Percentiles rank a stretch among this genome's conserved stretches.
phyloP scores from a whole-genome alignment of 129 eudicot genomes.

The Rutidosis leptorrhynchoides region DNA sequence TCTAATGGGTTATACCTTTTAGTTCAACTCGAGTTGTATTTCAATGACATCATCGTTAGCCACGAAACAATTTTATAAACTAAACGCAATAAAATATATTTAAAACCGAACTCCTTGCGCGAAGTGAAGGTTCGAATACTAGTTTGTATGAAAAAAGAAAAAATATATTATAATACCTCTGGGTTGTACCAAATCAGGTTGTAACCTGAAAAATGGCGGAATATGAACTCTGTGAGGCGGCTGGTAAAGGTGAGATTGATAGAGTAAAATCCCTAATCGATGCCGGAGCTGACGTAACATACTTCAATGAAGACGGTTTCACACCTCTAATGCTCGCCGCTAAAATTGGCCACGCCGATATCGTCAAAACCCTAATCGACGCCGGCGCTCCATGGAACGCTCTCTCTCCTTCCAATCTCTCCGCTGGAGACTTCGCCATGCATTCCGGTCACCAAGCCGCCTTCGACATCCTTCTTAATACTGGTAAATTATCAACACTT shows the following conservation, averaged over 20 bases:
- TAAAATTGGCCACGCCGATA: conserved; percentile 60
- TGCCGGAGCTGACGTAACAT: conserved; percentile 72
- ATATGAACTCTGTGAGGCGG: conserved; percentile 67
- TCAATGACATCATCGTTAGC: no score
- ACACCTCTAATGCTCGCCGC: conserved; percentile 99
- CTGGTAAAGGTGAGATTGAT: conserved; percentile 51
- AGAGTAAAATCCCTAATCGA: conserved; percentile 44
- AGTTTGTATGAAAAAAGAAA: no score
- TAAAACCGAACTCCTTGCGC: no score
- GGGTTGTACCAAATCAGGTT: background rate
- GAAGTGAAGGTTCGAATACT: no score
- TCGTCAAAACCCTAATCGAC: conserved; percentile 60
- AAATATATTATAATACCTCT: no score
- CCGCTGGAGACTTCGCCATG: conserved; percentile 97
- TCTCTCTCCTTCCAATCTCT: conserved; percentile 68
- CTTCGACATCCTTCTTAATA: conserved; percentile 69
- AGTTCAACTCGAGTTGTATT: no score
- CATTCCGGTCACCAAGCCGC: conserved; percentile 79
- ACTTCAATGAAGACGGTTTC: conserved; percentile 63
- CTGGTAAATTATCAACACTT: conserved; percentile 40
- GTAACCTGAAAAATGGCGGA: conserved; percentile 35
- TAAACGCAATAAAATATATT: no score
- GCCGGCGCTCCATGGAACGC: conserved; percentile 99
- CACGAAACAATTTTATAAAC: no score
- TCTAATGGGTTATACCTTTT: no score